These are phyloP conservation scores for Rehmannia glutinosa DNA, from an alignment of 257 asterid genomes.

Conservation along the genomic window DNA sequence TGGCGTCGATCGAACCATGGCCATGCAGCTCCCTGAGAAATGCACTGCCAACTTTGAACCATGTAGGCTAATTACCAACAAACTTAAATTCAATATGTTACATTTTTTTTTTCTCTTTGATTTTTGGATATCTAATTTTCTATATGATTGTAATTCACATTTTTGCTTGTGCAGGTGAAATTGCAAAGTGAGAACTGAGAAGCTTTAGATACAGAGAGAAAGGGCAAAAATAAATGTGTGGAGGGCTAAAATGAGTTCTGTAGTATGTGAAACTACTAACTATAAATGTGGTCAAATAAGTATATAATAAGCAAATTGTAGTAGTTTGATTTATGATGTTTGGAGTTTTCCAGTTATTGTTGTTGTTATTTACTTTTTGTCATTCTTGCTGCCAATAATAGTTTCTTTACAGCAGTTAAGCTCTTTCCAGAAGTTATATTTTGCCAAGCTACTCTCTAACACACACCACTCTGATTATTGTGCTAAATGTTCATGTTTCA, in stretches of 20 bases:
- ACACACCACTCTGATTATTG: no score
- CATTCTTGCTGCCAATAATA: slow-evolving; percentile 20
- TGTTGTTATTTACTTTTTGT: neutral
- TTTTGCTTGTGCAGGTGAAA: slow-evolving; percentile 44
- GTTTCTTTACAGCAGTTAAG: neutral
- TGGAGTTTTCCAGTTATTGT: slow-evolving; percentile 1
- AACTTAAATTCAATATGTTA: no score
- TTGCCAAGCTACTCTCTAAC: no score
- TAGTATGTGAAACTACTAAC: no score
- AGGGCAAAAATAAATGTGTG: slow-evolving; percentile 23
- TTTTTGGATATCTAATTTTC: neutral
- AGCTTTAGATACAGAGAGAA: neutral
- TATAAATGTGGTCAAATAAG: slow-evolving; percentile 19
- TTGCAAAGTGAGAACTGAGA: slow-evolving; percentile 30
- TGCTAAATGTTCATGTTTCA: no score
- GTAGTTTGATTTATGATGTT: slow-evolving; percentile 13
- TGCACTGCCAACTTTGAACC: slow-evolving; percentile 84
- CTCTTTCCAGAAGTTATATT: no score
- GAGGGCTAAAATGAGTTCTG: neutral
- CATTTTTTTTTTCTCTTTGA: neutral
- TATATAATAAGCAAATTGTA: slow-evolving; percentile 8
- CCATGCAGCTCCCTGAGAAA: slow-evolving; percentile 83
- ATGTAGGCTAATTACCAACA: no score
- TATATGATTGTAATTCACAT: no score
- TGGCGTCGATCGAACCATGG: slow-evolving; percentile 76